Evolutionary conservation across 1,284 basidiomycete genomes (phyloP).

Genomic region (Salmacisia buchloeana): DNA sequence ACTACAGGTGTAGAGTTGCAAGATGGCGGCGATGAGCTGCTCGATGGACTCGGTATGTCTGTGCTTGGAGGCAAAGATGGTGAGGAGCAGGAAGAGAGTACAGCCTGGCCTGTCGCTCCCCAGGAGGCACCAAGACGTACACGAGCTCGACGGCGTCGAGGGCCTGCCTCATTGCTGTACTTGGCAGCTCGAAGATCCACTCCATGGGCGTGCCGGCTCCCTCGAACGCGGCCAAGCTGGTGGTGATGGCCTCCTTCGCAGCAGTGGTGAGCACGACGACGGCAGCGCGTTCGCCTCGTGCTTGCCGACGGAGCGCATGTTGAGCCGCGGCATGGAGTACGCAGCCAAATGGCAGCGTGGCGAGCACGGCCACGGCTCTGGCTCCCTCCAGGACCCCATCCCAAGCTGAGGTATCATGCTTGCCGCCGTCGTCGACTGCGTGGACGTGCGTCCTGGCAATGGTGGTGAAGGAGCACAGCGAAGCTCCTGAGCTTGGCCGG

Average conservation of each 20-base stretch:
- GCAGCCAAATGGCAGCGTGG: neutral
- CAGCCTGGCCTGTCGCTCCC: neutral
- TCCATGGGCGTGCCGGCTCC: neutral
- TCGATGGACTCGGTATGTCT: neutral
- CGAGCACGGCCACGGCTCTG: neutral
- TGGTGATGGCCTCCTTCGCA: neutral
- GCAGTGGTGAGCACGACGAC: neutral
- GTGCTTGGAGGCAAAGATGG: too few species aligned
- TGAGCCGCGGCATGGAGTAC: neutral
- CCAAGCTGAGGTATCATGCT: neutral
- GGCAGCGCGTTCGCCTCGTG: neutral
- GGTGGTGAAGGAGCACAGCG: neutral
- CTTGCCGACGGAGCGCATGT: neutral
- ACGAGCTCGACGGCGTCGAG: neutral
- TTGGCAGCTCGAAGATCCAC: neutral
- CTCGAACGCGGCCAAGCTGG: neutral
- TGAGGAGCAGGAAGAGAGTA: neutral
- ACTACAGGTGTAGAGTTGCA: neutral
- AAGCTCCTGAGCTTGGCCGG: neutral
- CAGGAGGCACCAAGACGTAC: neutral
- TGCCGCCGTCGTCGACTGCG: neutral
- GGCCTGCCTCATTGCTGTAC: neutral
- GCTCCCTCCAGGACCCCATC: neutral
- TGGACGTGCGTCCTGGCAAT: neutral
- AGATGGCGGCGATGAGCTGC: neutral